Percentiles rank a stretch among this genome's conserved stretches.
phyloP scores from a whole-genome alignment of 2,329 filamentous ascomycete species.

The Xylariaceae sp. region DNA sequence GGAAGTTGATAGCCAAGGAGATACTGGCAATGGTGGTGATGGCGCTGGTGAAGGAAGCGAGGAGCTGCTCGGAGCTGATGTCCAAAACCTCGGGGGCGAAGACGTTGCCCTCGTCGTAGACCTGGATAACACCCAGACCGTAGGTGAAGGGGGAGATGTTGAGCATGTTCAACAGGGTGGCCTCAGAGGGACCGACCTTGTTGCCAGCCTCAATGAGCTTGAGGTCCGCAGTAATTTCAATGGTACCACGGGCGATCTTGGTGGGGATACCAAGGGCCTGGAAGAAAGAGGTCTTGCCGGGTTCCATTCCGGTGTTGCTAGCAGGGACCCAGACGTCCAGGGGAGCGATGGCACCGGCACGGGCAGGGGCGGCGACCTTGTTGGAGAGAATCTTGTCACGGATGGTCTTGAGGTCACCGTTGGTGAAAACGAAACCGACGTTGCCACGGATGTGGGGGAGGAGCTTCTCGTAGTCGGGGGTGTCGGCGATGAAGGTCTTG shows the following conservation, averaged over 20 bases:
- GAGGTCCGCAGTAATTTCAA: constrained; percentile 97
- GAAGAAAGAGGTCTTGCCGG: constrained; percentile 99
- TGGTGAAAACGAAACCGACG: constrained; percentile 99
- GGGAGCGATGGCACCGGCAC: constrained; percentile 95
- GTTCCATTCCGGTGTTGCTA: constrained; percentile 99
- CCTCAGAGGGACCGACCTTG: constrained; percentile 99
- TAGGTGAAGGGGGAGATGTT: constrained; percentile 99
- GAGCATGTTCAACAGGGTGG: constrained; percentile 97
- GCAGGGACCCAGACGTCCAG: constrained; percentile 90
- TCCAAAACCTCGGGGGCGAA: constrained; percentile 85
- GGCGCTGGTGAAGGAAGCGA: constrained; percentile 73
- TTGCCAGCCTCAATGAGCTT: constrained; percentile 89
- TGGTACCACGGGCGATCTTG: constrained; percentile 99
- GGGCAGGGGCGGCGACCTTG: constrained; percentile 94
- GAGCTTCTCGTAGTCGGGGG: constrained; percentile 96
- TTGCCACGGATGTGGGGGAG: constrained; percentile 96
- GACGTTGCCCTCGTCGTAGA: constrained; percentile 95
- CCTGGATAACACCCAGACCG: constrained; percentile 92
- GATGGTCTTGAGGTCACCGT: constrained; percentile 83
- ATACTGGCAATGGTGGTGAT: constrained; percentile 83
- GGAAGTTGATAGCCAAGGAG: constrained; percentile 91
- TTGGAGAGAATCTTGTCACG: constrained; percentile 94
- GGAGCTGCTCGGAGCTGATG: constrained; percentile 90
- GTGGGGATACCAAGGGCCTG: constrained; percentile 99
- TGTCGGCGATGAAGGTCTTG: constrained; percentile 85